Base-by-base conservation (phyloP, 805 yeast species). In the Myxozyma vanderwaltii region DNA sequence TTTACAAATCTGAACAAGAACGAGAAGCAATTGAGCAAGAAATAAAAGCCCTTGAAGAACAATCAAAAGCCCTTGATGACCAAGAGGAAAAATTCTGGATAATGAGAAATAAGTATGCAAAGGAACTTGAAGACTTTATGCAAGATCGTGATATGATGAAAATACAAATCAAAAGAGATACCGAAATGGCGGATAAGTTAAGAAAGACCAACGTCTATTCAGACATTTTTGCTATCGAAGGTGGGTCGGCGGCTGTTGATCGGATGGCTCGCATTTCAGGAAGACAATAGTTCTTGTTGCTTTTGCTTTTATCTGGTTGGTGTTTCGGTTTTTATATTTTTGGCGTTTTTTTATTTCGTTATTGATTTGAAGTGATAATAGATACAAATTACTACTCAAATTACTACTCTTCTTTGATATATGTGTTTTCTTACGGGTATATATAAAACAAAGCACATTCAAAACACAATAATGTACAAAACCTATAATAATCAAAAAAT, bases 171-270 rank as follows among this genome's bases (percentile, higher is more conserved):
- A 86, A 84, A 55, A 76, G 77, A 57, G 85, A 86, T 58, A 72
- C 84, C 41, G 81, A 82, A 62, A 88, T 85, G 63, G 74, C 91
- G 44, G 92, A 89, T 64, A 80, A 81, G 40, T 76, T 94, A 26
- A 76, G 96, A 59, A 82, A 82, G 53, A 78, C 91, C 4, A 91
- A 94, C 70, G 91, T 92, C 0, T 91, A 86, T 73, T 87, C 83
- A 61, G 92, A 86, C 64, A 83, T 90, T 0, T 94, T 92, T 71
- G 80, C 85, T 58, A 91, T 94, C 29, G 65, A 61, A 38, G 65
- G 65, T 40, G 65, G 58, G 7, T 55, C 65, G 15, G 62, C 65
- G 1, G 64, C 64, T 2, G 61, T 56, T 10, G 59, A 60, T 39
- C 54, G 61, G 3, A 62, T 62, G 61, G 62, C 62, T 19, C 61